phyloP scores from a whole-genome alignment of 2,329 filamentous ascomycete species.

The Penicillium sclerotigenum region DNA sequence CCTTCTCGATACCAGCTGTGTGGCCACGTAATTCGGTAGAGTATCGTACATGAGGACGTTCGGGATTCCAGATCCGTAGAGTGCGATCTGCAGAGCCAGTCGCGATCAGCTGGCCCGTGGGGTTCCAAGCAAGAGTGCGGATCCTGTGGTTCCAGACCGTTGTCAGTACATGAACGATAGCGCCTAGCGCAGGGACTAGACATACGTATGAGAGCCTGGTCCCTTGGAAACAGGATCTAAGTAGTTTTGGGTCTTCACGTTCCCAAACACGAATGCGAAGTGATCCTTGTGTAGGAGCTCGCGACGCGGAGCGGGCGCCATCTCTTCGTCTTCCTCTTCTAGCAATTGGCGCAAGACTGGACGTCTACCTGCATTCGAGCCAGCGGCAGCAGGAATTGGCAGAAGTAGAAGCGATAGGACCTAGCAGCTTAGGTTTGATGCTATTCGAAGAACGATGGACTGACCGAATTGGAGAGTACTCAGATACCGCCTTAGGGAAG shows the following conservation, averaged over 20 bases:
- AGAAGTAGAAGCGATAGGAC: not conserved
- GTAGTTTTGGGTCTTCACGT: slow-evolving; percentile 69
- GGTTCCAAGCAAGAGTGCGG: slow-evolving; percentile 84
- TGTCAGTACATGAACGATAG: slow-evolving; percentile 3
- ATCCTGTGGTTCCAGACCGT: slow-evolving; percentile 50
- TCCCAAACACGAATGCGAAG: slow-evolving; percentile 65
- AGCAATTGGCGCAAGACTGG: slow-evolving; percentile 12
- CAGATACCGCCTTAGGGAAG: slow-evolving; percentile 1
- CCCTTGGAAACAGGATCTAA: slow-evolving; percentile 59
- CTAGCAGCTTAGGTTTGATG: not conserved
- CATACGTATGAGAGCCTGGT: slow-evolving; percentile 57
- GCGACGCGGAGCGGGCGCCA: slow-evolving; percentile 41
- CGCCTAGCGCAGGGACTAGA: slow-evolving; percentile 27
- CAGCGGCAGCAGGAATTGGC: not conserved
- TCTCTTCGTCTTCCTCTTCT: slow-evolving; percentile 21
- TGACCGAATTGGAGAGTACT: not conserved
- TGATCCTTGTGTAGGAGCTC: slow-evolving; percentile 59
- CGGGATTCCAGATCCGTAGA: slow-evolving; percentile 84
- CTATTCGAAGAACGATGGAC: not conserved
- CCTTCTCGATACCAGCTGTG: slow-evolving; percentile 47
- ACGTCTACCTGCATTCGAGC: slow-evolving; percentile 13
- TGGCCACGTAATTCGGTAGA: slow-evolving; percentile 51
- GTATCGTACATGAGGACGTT: slow-evolving; percentile 46
- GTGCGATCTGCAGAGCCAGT: slow-evolving; percentile 85
- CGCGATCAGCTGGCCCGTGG: slow-evolving; percentile 76